These are phyloP conservation scores for Tolypocladium album DNA, from an alignment of 2,329 filamentous ascomycete species.

Conservation along the genomic window DNA sequence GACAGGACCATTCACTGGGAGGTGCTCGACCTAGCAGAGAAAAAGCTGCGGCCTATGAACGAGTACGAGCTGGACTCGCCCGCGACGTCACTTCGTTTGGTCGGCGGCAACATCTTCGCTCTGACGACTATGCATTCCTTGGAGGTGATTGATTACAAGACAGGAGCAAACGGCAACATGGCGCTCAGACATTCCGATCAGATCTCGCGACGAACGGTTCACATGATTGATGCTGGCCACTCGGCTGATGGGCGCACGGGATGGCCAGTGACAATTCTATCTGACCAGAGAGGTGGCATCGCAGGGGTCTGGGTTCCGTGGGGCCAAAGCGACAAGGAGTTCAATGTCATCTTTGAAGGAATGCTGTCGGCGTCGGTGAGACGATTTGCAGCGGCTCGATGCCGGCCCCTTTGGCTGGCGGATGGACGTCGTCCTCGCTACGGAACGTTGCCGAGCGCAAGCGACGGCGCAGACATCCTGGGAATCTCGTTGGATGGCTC, in stretches of 20 bases:
- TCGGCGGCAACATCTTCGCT: slow-evolving; percentile 36
- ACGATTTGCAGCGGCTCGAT: slow-evolving; percentile 40
- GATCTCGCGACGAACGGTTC: slow-evolving; percentile 28
- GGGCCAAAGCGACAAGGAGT: slow-evolving; percentile 26
- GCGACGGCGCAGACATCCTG: slow-evolving; percentile 41
- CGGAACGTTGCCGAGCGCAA: slow-evolving; percentile 29
- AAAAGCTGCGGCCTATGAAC: slow-evolving; percentile 37
- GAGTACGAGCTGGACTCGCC: slow-evolving; percentile 40
- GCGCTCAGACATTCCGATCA: slow-evolving; percentile 33
- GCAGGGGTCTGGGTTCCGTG: slow-evolving; percentile 40
- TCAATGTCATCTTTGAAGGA: slow-evolving; percentile 43
- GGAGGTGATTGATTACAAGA: slow-evolving; percentile 39
- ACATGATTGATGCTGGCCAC: slow-evolving; percentile 35
- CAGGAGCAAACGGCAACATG: slow-evolving; percentile 23
- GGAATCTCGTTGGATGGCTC: slow-evolving; percentile 61
- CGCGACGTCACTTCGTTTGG: slow-evolving; percentile 36
- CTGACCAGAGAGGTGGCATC: slow-evolving; percentile 34
- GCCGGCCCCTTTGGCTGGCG: slow-evolving; percentile 40
- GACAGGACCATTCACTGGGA: slow-evolving; percentile 45
- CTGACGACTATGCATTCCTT: slow-evolving; percentile 45
- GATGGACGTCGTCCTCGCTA: slow-evolving; percentile 22
- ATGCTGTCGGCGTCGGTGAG: slow-evolving; percentile 45
- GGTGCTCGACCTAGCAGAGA: slow-evolving; percentile 37
- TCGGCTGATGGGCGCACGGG: slow-evolving; percentile 11
- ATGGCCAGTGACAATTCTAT: slow-evolving; percentile 34